Evolutionary conservation across 192 early-diverging fungal species (phyloP).

Genomic region (Diversispora eburnea): DNA sequence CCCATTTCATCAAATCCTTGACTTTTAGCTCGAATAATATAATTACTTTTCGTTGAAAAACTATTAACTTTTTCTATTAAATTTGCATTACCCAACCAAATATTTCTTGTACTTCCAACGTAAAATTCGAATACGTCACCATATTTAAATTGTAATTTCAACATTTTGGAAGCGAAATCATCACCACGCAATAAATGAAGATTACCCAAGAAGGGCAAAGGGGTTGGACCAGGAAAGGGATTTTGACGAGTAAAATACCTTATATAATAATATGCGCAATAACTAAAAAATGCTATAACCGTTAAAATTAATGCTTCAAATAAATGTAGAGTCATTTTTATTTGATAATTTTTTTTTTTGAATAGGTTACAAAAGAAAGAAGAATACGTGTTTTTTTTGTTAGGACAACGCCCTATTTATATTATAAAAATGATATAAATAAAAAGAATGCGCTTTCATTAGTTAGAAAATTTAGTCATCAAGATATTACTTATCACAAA

Average conservation of each 20-base stretch:
- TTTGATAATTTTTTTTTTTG: too few species aligned
- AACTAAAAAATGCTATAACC: neutral
- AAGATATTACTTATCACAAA: too few species aligned
- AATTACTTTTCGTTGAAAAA: neutral
- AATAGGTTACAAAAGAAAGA: too few species aligned
- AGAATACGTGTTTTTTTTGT: too few species aligned
- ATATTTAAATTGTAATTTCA: neutral
- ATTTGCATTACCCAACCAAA: neutral
- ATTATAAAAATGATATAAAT: too few species aligned
- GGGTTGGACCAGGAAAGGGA: conserved; percentile 4
- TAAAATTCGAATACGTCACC: conserved; percentile 8
- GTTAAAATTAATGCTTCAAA: too few species aligned
- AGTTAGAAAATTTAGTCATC: too few species aligned
- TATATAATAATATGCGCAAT: neutral
- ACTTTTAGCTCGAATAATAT: neutral
- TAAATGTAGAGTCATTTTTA: too few species aligned
- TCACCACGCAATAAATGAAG: conserved; percentile 3
- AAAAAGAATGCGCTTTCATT: too few species aligned
- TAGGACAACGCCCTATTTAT: too few species aligned
- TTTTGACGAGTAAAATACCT: conserved; percentile 10
- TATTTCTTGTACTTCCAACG: neutral
- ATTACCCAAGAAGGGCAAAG: neutral
- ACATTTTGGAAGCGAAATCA: neutral
- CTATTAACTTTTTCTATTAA: neutral
- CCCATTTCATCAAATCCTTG: conserved; percentile 5